phyloP scores from a whole-genome alignment of 169 alveolate species.

The Amoebophrya sp. region DNA sequence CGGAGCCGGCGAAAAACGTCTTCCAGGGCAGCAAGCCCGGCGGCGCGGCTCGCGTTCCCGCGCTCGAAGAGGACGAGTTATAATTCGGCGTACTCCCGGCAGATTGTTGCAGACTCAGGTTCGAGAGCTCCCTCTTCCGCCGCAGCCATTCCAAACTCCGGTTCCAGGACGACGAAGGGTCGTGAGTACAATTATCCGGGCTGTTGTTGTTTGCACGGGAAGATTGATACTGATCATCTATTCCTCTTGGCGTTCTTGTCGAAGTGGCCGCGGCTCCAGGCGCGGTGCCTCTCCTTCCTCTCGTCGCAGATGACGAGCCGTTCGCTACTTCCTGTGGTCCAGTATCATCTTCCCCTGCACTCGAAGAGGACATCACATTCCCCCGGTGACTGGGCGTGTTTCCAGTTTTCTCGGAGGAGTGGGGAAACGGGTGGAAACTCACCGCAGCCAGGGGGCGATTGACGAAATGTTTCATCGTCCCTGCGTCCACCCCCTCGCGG shows the following conservation, averaged over 20 bases:
- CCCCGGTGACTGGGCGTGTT: neutral
- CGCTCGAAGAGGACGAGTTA: no score
- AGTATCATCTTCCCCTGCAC: neutral
- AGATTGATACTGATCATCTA: neutral
- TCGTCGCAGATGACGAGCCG: neutral
- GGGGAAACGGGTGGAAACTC: conserved; percentile 19
- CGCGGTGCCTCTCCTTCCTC: neutral
- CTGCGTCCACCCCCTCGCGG: neutral
- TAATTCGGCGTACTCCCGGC: no score
- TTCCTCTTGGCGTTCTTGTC: neutral
- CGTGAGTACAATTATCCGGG: no score
- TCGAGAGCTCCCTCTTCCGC: neutral
- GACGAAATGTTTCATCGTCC: neutral
- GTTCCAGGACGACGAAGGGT: neutral
- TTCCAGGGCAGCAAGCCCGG: conserved; percentile 11
- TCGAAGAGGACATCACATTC: neutral
- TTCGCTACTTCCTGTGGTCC: neutral
- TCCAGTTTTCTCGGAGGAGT: neutral
- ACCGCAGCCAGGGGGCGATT: conserved; percentile 12
- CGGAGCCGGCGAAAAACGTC: conserved; percentile 7
- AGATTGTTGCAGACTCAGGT: no score
- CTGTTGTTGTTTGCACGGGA: no score
- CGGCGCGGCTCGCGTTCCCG: neutral
- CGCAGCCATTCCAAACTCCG: neutral
- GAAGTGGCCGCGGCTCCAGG: neutral